Evolutionary conservation across 2,329 filamentous ascomycete genomes (phyloP).

Genomic region (Verruconis gallopava): DNA sequence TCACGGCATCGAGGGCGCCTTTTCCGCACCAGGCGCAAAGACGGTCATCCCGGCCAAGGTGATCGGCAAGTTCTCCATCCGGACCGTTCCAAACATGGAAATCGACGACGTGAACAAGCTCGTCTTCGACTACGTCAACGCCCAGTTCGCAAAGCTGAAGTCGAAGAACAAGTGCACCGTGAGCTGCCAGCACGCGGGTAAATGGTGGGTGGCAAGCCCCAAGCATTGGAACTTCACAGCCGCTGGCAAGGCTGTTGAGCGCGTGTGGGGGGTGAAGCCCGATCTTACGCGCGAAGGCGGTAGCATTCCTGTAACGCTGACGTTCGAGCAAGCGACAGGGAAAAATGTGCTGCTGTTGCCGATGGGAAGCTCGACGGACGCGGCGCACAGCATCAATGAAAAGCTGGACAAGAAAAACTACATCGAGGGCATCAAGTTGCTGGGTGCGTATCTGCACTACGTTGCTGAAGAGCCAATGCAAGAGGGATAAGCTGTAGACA

Average conservation of each 20-base stretch:
- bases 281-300: slow-evolving; percentile 95
- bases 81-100: slow-evolving; percentile 96
- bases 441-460: slow-evolving; percentile 92
- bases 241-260: slow-evolving; percentile 88
- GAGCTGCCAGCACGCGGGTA: slow-evolving; percentile 75
- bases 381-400: slow-evolving; percentile 96
- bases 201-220: slow-evolving; percentile 97
- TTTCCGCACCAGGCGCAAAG: slow-evolving; percentile 86
- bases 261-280: slow-evolving; percentile 84
- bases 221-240: slow-evolving; percentile 99
- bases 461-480: slow-evolving; percentile 73
- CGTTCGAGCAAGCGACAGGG: slow-evolving; percentile 91
- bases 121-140: slow-evolving; percentile 72
- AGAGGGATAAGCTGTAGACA: no score
- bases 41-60: slow-evolving; percentile 98
- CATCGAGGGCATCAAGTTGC: slow-evolving; percentile 91
- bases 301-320: slow-evolving; percentile 91
- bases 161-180: slow-evolving; percentile 88
- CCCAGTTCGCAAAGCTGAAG: slow-evolving; percentile 71
- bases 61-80: slow-evolving; percentile 94
- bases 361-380: slow-evolving; percentile 95
- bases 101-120: slow-evolving; percentile 74
- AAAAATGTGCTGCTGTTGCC: slow-evolving; percentile 94
- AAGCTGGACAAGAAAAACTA: slow-evolving; percentile 96
- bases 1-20: slow-evolving; percentile 90